Base-by-base conservation (phyloP, 2,329 filamentous ascomycete genomes). In the Scedosporium aurantiacum region DNA sequence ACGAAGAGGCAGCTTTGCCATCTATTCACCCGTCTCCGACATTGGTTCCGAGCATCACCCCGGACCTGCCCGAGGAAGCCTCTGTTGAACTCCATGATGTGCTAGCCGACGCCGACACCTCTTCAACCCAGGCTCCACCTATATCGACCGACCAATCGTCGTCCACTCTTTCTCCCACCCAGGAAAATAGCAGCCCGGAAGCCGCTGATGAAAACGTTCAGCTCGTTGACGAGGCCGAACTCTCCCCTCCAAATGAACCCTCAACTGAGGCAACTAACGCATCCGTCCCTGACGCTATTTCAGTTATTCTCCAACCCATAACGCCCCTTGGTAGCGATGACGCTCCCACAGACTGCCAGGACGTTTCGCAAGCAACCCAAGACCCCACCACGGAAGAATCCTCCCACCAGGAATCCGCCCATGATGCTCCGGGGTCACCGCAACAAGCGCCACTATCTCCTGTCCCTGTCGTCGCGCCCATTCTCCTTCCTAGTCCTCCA, bases 1-100 rank as follows among this genome's bases (percentile, higher is more conserved):
- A 18, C 28, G 27, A 56, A 8, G 32, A 61, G 12, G 37, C 23
- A 5, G 28, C 45, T 67, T 71, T 12, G 65, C 75, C 16, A 73
- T 73, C 5, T 63, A 64, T 50, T 65, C 69, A 4, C 66, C 70
- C 58, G 4, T 58, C 56, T 2, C 54, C 54, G 16, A 16, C 54
- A 2, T 23, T 57, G 25, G 27, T 18, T 40, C 54, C 54, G 43
- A 66, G 69, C 57, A 63, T 60, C 18, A 18, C 66, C 63, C 14
- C 63, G 60, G 16, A 63, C 62, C 32, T 63, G 63, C 6, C 62
- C 64, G 3, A 65, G 55, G 41, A 64, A 58, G 5, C 50, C 3
- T 27, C 50, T 16, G 23, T 12, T 41, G 18, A 57, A n/a, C 28
- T 37, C n/a, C 55, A 41, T 12, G 55, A 37, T 5, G 7, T 57